Base-by-base conservation (phyloP, 371 early-diverging fungal species). In the Encephalitozoon hellem region DNA sequence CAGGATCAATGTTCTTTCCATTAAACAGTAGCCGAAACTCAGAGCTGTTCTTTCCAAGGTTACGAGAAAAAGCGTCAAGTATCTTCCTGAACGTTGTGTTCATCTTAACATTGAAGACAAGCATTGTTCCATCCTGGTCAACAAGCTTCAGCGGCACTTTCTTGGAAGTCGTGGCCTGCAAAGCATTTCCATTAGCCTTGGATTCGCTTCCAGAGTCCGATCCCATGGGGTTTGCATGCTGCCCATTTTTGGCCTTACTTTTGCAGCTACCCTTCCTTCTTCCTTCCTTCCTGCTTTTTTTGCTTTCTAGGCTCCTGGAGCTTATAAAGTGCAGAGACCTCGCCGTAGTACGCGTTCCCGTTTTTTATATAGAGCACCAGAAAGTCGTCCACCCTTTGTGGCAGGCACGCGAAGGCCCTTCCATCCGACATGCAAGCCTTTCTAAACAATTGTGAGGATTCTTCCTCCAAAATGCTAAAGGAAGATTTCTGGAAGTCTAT, bases 51-150 rank as follows among this genome's bases (percentile, higher is more conserved):
- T 80, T 74, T 23, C 70, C 70, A 21, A 41, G 68, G 43, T 39
- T 43, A 0, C 72, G 47, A 42, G 74, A 69, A 71, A 68, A 83
- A 39, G 63, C 67, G 6, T 78, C 55, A 1, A 83, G 67, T 55
- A 83, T 49, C 69, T 79, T 83, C 32, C 39, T 38, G 68, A 81
- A 71, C 63, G 76, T 64, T 43, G 66, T 68, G 25, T 11, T 39
- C 32, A 21, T 28, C 47, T 81, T 83, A 2, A 77, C 81, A 65
- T 67, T 75, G 55, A 64, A 75, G 34, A 80, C 78, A 21, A 76
- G 38, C 47, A 12, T 49, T 23, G 68, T 55, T 55, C 74, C 76
- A 15, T 80, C 71, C 21, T 64, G 52, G n/a, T 76, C 74, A 18
- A 21, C 2, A 12, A 73, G 42, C 59, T 72, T 76, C 9, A 82